Percentiles rank a stretch among this genome's conserved stretches.
phyloP scores from a whole-genome alignment of 176 grass and related monocot genomes.

The Microstegium vimineum region DNA sequence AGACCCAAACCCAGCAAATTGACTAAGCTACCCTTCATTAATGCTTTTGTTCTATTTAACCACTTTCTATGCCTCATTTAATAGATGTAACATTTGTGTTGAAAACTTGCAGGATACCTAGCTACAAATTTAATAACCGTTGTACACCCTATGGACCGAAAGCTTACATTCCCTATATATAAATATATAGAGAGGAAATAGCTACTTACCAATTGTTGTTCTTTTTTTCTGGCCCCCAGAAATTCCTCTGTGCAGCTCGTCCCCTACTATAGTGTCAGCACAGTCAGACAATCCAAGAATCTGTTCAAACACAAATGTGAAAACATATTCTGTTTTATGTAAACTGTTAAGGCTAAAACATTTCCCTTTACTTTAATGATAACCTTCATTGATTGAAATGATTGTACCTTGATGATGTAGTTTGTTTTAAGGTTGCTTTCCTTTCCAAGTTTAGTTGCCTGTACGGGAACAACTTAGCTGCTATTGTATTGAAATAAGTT shows the following conservation, averaged over 20 bases:
- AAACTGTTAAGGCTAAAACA: background rate
- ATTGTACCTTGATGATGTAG: constrained; percentile 47
- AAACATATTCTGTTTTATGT: background rate
- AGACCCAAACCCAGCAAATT: no score
- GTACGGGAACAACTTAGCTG: background rate
- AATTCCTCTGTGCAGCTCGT: constrained; percentile 48
- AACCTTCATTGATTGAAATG: background rate
- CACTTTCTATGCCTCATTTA: no score
- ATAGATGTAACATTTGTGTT: no score
- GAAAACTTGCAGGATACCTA: no score
- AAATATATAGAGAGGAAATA: background rate
- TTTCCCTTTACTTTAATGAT: background rate
- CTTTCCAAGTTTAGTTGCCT: constrained; percentile 44
- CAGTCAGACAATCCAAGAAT: constrained; percentile 53
- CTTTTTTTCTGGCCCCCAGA: constrained; percentile 64
- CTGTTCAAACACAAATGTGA: constrained; percentile 7
- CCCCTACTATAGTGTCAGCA: constrained; percentile 53
- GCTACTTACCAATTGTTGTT: constrained; percentile 46
- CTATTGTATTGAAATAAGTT: background rate
- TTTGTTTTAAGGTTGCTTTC: constrained; percentile 50
- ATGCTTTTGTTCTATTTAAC: background rate
- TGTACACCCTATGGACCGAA: background rate
- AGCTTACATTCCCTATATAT: background rate
- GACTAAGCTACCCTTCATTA: background rate
- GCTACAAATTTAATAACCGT: background rate